Conservation (phyloP, 1,139 yeast genomes). For the Yamadazyma atlantica region DNA sequence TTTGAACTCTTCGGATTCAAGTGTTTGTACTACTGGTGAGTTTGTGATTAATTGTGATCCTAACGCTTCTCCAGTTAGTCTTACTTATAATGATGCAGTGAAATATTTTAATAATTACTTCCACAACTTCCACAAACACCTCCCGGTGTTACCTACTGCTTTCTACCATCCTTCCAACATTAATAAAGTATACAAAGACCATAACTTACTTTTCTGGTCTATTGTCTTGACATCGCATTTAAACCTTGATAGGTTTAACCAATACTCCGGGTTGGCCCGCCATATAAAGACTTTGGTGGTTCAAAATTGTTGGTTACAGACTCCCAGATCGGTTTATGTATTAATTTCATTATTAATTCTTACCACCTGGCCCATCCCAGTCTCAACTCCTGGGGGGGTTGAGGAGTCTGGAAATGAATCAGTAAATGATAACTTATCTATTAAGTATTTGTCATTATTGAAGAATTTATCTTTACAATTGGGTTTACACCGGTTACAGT, state of each 20-base stretch:
- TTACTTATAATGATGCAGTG: conserved; percentile 29
- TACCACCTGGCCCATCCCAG: conserved; percentile 51
- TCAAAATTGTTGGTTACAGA: conserved; percentile 44
- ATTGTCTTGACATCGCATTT: conserved; percentile 37
- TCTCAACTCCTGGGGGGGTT: too few species aligned
- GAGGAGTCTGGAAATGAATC: conserved; percentile 21
- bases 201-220: conserved; percentile 44
- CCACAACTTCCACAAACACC: conserved; percentile 30
- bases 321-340: conserved; percentile 46
- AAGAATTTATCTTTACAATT: conserved; percentile 42
- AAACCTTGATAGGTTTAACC: conserved; percentile 19
- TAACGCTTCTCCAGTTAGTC: conserved; percentile 19
- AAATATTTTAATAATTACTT: conserved; percentile 32
- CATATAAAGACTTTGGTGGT: conserved; percentile 44
- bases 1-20: neutral
- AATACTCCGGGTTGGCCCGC: conserved; percentile 26
- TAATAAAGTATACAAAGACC: conserved; percentile 24
- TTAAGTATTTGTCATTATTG: conserved; percentile 43
- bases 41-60: conserved; percentile 9
- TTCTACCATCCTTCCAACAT: conserved; percentile 28
- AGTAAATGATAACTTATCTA: conserved; percentile 34
- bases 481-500: conserved; percentile 45
- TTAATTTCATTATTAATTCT: conserved; percentile 40
- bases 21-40: conserved; percentile 5
- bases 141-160: conserved; percentile 43